These are phyloP conservation scores for Solanum megistacrolobum DNA, from an alignment of 257 asterid genomes.

Conservation along the genomic window DNA sequence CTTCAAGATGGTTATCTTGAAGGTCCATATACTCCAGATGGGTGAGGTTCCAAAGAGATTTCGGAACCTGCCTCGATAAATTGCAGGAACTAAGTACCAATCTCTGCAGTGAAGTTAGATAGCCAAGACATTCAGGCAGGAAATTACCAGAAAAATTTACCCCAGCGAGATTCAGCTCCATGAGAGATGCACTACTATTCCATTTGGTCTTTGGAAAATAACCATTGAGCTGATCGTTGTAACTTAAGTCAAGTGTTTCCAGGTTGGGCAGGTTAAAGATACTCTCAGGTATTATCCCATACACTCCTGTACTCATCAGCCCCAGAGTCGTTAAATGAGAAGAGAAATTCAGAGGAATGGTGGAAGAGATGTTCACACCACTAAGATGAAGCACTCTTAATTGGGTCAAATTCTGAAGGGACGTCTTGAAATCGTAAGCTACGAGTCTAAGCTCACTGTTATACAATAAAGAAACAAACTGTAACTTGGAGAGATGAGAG, in stretches of 20 bases:
- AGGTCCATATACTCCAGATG: neutral
- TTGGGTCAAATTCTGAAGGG: conserved; percentile 9
- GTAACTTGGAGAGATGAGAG: neutral
- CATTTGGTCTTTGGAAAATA: neutral
- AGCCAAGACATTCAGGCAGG: conserved; percentile 10
- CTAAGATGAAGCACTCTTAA: neutral
- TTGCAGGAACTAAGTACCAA: conserved; percentile 4
- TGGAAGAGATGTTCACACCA: neutral
- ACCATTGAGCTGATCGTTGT: conserved; percentile 7
- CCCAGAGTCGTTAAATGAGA: neutral
- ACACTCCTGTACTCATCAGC: neutral
- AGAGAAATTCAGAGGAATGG: conserved; percentile 11
- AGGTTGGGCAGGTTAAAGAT: conserved; percentile 5
- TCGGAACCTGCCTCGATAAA: conserved; percentile 6
- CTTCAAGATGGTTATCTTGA: neutral
- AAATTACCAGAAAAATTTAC: conserved; percentile 5
- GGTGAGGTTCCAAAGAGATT: conserved; percentile 14
- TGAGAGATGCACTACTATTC: conserved; percentile 2
- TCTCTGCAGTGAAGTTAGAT: neutral
- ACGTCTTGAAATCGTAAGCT: conserved; percentile 1
- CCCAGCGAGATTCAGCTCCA: neutral
- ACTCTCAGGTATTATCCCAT: neutral
- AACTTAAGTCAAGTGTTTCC: neutral
- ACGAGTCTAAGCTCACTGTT: neutral
- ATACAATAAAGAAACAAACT: neutral